Evolutionary conservation across 1,139 yeast species (phyloP), one percentile per base, ranked within the genome.

Genomic region (Magnusiomyces magnusii): DNA sequence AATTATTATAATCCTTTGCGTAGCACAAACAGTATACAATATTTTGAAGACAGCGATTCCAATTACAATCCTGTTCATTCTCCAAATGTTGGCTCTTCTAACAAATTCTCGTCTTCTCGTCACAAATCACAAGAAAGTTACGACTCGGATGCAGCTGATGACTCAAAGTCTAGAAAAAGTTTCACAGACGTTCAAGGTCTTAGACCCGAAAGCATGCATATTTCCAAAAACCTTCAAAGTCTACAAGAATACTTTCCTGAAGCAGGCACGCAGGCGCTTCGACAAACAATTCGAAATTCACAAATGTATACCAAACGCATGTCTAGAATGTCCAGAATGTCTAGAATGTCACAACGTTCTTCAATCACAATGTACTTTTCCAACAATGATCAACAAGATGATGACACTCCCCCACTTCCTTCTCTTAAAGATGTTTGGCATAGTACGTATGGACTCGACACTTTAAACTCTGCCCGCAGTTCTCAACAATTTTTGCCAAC

Each of bases 191-290:
- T 21, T 23, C 49, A 44, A 44, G 49, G 49, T 9, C 27, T 44
- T 25, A 79, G 98, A 67, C 99, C 99, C 15, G 93, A 97, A 1
- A 86, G 95, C 63, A 97, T 91, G 69, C 80, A 91, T 68, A 93
- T 93, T 64, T 89, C 97, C 0, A 85, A 93, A 15, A 91, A 93
- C 69, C 76, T 93, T 66, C 86, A 91, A 0, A 91, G 92, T 68
- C 76, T 93, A 66, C 87, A 91, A 0, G 97, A 92, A 64, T 93
- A 88, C 71, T 93, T 93, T 77, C 99, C 99, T 0, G 87, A 86
- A 56, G 86, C 96, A 0, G 85, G 83, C 49, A 83, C 84, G 57
- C 78, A 80, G 55, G 87, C 86, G 60, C 78, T 93, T 62, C 87
- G 88, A 64, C 85, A 86, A 61, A 91, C 97, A 1, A 83, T 92